Evolutionary conservation across 2,329 filamentous ascomycete genomes (phyloP).

Genomic region (Helicocarpus griseus): DNA sequence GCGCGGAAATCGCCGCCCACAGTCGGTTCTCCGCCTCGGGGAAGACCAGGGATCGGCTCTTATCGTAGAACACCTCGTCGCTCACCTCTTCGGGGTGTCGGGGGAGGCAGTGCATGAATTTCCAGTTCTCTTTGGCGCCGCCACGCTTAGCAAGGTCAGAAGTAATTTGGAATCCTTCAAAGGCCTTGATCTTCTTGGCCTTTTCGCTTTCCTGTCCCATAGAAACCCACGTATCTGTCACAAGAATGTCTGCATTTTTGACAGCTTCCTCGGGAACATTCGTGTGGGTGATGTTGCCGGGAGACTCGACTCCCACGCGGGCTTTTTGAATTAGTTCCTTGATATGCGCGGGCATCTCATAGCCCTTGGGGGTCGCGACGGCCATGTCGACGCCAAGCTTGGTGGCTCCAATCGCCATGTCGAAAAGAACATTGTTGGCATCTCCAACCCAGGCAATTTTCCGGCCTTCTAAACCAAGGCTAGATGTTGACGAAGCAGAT

Average conservation of each 20-base stretch:
- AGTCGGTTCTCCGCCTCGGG: slow-evolving; percentile 88
- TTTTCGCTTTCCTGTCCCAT: slow-evolving; percentile 94
- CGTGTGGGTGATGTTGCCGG: slow-evolving; percentile 65
- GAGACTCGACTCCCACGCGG: slow-evolving; percentile 44
- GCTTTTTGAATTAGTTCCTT: slow-evolving; percentile 59
- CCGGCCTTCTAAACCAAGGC: slow-evolving; percentile 65
- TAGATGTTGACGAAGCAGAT: slow-evolving; percentile 21
- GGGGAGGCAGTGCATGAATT: slow-evolving; percentile 97
- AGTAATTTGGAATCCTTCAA: slow-evolving; percentile 86
- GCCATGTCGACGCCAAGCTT: slow-evolving; percentile 81
- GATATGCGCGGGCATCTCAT: slow-evolving; percentile 70
- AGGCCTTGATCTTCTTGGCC: slow-evolving; percentile 65
- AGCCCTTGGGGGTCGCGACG: slow-evolving; percentile 78
- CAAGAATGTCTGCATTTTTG: slow-evolving; percentile 75
- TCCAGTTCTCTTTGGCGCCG: slow-evolving; percentile 81
- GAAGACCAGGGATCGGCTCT: slow-evolving; percentile 70
- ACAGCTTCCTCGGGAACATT: slow-evolving; percentile 74
- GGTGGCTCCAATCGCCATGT: slow-evolving; percentile 75
- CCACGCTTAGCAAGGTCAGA: slow-evolving; percentile 71
- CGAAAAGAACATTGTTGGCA: slow-evolving; percentile 93
- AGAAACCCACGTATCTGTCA: slow-evolving; percentile 96
- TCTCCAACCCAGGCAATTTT: slow-evolving; percentile 96
- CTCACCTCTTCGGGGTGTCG: slow-evolving; percentile 86
- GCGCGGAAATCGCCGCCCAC: slow-evolving; percentile 77
- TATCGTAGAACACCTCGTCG: slow-evolving; percentile 89